Evolutionary conservation across 805 yeast species (phyloP).

Genomic region (Spencermartinsiella europaea): DNA sequence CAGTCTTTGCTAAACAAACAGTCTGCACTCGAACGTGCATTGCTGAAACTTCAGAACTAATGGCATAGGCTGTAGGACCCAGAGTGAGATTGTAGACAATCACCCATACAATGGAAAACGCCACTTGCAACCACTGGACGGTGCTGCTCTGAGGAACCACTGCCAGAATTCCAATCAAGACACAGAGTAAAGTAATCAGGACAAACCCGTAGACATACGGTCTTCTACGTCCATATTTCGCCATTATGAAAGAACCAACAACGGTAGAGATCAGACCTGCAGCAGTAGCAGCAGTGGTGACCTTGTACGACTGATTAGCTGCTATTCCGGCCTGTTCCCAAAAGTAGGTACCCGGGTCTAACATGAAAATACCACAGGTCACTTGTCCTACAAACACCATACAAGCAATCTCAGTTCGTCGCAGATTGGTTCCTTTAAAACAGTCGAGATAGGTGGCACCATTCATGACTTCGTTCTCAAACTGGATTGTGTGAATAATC

Average conservation of each 20-base stretch:
- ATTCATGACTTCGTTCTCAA: constrained; percentile 2
- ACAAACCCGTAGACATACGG: constrained; percentile 32
- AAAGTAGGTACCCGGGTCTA: constrained; percentile 42
- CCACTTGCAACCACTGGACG: constrained; percentile 33
- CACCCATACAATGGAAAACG: constrained; percentile 40
- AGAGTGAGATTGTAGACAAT: constrained; percentile 40
- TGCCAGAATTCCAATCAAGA: constrained; percentile 38
- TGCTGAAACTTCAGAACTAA: constrained; percentile 39
- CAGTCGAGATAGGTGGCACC: constrained; percentile 8
- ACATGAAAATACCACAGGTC: constrained; percentile 33
- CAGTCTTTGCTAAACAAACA: constrained; percentile 36
- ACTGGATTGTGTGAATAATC: constrained; percentile 4
- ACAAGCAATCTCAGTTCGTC: constrained; percentile 36
- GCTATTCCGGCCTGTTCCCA: constrained; percentile 39
- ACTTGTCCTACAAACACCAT: constrained; percentile 39
- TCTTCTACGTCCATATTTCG: constrained; percentile 22
- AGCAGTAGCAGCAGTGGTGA: constrained; percentile 41
- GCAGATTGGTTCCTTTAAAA: constrained; percentile 13
- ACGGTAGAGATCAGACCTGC: constrained; percentile 42
- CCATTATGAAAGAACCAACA: constrained; percentile 18
- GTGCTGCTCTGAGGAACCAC: background rate
- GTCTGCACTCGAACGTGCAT: constrained; percentile 39
- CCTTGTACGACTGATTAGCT: constrained; percentile 35
- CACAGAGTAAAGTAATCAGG: constrained; percentile 33
- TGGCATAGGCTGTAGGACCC: constrained; percentile 40